These are phyloP conservation scores for Spongospora subterranea DNA, from an alignment of 208 protist genomes.

Conservation along the genomic window DNA sequence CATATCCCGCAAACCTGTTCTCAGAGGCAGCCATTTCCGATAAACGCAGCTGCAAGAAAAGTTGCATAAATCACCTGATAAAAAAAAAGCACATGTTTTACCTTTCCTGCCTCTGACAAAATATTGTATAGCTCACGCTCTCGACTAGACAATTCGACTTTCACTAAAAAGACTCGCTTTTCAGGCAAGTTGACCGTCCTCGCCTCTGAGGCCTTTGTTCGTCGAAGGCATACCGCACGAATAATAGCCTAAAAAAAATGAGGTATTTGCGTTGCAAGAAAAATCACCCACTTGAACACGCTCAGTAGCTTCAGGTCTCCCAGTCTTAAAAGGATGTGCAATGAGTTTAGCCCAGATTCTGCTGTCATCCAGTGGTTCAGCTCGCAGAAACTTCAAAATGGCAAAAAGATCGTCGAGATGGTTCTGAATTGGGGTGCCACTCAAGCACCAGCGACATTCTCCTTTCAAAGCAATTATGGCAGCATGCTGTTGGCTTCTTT, in stretches of 20 bases:
- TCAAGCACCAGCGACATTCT: slow-evolving; percentile 36
- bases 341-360: not conserved
- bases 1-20: not conserved
- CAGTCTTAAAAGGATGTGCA: slow-evolving; percentile 9
- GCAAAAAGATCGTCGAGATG: slow-evolving; percentile 37
- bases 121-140: not conserved
- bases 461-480: not conserved
- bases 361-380: not conserved
- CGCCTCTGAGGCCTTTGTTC: not conserved
- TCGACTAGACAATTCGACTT: not conserved
- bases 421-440: slow-evolving; percentile 49
- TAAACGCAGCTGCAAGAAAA: not conserved
- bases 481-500: slow-evolving; percentile 22
- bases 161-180: not conserved
- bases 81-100: not conserved
- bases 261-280: not conserved
- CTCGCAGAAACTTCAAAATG: not conserved
- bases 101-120: not conserved
- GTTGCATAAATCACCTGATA: not conserved
- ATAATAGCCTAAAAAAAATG: slow-evolving; percentile 23
- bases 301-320: not conserved
- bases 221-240: not conserved
- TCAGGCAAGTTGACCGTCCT: not conserved
- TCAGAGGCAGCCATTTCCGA: not conserved
- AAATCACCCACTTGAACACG: not conserved